Base-by-base conservation (phyloP, 2,329 filamentous ascomycete species). In the Talaromyces sp. region DNA sequence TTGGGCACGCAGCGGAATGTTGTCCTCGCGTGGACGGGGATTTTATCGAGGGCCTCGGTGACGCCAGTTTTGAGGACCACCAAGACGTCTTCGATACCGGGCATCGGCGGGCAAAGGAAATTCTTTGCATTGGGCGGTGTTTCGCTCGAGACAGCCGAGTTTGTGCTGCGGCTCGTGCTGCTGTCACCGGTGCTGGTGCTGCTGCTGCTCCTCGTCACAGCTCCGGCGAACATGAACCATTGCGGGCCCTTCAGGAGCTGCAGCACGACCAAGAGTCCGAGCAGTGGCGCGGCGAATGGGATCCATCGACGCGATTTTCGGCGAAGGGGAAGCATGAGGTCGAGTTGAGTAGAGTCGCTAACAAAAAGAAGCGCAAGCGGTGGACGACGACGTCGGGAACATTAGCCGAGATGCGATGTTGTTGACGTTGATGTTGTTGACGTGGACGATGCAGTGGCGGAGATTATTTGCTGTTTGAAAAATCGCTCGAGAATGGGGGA, bases 1-100 rank as follows among this genome's bases (percentile, higher is more conserved):
- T 84, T 73, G 32, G 81, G 80, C 49, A 83, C 77, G 72, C 84
- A 86, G 63, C 77, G 75, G 21, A 86, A 75, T 0, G 82, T 83
- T 1, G 82, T 83, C 56, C 76, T 69, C 61, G 85, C 78, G 65
- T 86, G 83, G 2, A 78, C 71, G 1, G 83, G 82, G 2, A 86
- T 76, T 67, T 85, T 84, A 29, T 81, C 77, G 58, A 75, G 70
- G 14, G 82, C 77, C 65, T 86, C 84, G 8, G 82, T 83, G 17
- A 84, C 83, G 58, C 84, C 84, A 0, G 84, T 86, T 64, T 82
- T 81, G 63, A 87, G 74, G 10, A 85, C 73, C 17, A 86, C 78
- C 62, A 86, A 80, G 53, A 86, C 71, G 66, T 86, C 77, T 3
- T 82, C 75, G 24, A 81, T 72, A 13, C 77, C 78, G 10, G 76